A percentile compares a stretch with the other conserved stretches of the same genome.
Conservation (phyloP, 1,284 basidiomycete species). For the Athelia sp. region DNA sequence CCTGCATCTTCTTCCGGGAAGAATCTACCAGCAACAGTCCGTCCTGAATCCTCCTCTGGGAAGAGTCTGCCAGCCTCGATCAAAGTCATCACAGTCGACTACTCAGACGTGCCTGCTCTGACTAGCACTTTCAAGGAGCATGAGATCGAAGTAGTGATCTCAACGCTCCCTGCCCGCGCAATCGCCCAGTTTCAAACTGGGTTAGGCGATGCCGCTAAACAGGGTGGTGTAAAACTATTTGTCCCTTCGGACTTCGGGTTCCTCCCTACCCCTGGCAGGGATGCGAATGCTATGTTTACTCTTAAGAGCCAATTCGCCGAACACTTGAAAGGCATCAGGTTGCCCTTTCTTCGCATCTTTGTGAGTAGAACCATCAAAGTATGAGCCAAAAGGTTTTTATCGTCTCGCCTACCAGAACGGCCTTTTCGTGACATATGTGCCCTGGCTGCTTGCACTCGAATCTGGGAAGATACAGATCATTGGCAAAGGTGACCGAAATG, state of each 20-base stretch:
- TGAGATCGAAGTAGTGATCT: slow-evolving; percentile 29
- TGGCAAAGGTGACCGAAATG: slow-evolving; percentile 24
- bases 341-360: slow-evolving; percentile 28
- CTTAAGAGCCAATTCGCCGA: slow-evolving; percentile 10
- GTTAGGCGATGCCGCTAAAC: slow-evolving; percentile 17
- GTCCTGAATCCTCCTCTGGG: too few relatives aligned
- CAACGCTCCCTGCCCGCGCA: slow-evolving; percentile 21
- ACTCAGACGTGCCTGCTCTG: slow-evolving; percentile 22
- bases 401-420: slow-evolving; percentile 19
- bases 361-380: slow-evolving; percentile 15
- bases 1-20: too few relatives aligned
- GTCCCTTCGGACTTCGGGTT: slow-evolving; percentile 34
- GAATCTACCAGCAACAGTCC: slow-evolving; percentile 15
- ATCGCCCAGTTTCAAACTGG: slow-evolving; percentile 20
- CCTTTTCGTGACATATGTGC: slow-evolving; percentile 20
- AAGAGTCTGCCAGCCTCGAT: slow-evolving; percentile 14
- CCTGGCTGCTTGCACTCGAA: slow-evolving; percentile 15
- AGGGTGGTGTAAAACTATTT: slow-evolving; percentile 26
- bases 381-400: background rate
- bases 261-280: slow-evolving; percentile 20
- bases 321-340: slow-evolving; percentile 24
- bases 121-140: slow-evolving; percentile 22
- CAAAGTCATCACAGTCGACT: slow-evolving; percentile 24
- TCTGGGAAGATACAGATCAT: slow-evolving; percentile 26
- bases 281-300: slow-evolving; percentile 10